Evolutionary conservation across 2,329 filamentous ascomycete genomes (phyloP).

Genomic region (Cordyceps farinosa): DNA sequence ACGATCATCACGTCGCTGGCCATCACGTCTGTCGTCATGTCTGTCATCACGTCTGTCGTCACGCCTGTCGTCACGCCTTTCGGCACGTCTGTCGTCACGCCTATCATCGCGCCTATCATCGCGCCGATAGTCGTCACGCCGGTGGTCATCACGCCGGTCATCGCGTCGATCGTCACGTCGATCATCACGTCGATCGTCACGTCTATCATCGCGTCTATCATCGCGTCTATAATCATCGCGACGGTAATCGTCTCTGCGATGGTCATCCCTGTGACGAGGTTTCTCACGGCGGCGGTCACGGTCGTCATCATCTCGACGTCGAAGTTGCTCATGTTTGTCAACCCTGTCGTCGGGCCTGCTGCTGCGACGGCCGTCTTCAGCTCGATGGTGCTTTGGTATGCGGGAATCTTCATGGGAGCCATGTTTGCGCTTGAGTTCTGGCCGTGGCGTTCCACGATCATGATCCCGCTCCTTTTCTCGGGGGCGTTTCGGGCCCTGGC

Average conservation of each 20-base stretch:
- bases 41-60: slow-evolving; percentile 26
- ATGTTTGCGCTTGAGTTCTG: slow-evolving; percentile 60
- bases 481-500: slow-evolving; percentile 43
- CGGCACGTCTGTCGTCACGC: slow-evolving; percentile 22
- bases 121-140: slow-evolving; percentile 15
- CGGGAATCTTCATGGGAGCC: slow-evolving; percentile 44
- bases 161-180: slow-evolving; percentile 23
- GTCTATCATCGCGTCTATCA: slow-evolving; percentile 20
- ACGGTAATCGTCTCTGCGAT: slow-evolving; percentile 21
- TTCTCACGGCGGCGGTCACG: slow-evolving; percentile 20
- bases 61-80: slow-evolving; percentile 26
- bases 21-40: slow-evolving; percentile 19
- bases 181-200: slow-evolving; percentile 21
- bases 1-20: slow-evolving; percentile 17
- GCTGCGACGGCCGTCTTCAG: slow-evolving; percentile 38
- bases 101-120: slow-evolving; percentile 24
- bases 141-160: slow-evolving; percentile 21
- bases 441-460: slow-evolving; percentile 48
- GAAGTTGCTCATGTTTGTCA: slow-evolving; percentile 31
- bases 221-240: slow-evolving; percentile 24
- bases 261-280: slow-evolving; percentile 27
- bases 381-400: slow-evolving; percentile 41
- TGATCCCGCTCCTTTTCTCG: slow-evolving; percentile 49
- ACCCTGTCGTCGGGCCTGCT: slow-evolving; percentile 37
- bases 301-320: slow-evolving; percentile 30